These are phyloP conservation scores for Vicia faba DNA, from an alignment of 306 rosid species.

Conservation along the genomic window DNA sequence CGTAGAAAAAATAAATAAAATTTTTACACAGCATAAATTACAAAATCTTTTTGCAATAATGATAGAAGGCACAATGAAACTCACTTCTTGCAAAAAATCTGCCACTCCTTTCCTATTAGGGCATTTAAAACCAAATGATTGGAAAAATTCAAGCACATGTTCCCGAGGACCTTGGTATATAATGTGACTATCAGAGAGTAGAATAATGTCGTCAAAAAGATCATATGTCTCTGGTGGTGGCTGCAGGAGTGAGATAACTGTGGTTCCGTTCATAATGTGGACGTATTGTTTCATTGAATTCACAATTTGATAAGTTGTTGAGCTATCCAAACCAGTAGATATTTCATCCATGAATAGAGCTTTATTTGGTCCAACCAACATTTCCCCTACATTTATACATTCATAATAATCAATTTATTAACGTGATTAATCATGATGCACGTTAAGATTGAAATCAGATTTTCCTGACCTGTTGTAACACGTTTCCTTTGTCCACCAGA, in stretches of 20 bases:
- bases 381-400: slow-evolving; percentile 47
- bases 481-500: slow-evolving; percentile 65
- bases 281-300: slow-evolving; percentile 48
- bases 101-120: slow-evolving; percentile 60
- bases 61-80: neutral
- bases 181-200: slow-evolving; percentile 53
- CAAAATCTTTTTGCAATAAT: too few species aligned
- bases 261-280: slow-evolving; percentile 51
- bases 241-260: slow-evolving; percentile 55
- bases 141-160: slow-evolving; percentile 50
- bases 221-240: slow-evolving; percentile 65
- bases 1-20: neutral
- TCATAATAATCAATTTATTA: neutral
- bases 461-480: slow-evolving; percentile 52
- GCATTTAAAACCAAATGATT: slow-evolving; percentile 49
- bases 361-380: slow-evolving; percentile 61
- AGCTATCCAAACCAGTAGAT: slow-evolving; percentile 64
- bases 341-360: slow-evolving; percentile 68
- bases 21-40: neutral
- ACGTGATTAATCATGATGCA: neutral
- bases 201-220: slow-evolving; percentile 61
- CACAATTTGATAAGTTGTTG: slow-evolving; percentile 58
- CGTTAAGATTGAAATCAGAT: neutral
- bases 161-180: slow-evolving; percentile 63
- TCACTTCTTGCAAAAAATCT: slow-evolving; percentile 60